Base-by-base conservation (phyloP, 2,329 filamentous ascomycete genomes). In the Chaetomiaceae sp. region DNA sequence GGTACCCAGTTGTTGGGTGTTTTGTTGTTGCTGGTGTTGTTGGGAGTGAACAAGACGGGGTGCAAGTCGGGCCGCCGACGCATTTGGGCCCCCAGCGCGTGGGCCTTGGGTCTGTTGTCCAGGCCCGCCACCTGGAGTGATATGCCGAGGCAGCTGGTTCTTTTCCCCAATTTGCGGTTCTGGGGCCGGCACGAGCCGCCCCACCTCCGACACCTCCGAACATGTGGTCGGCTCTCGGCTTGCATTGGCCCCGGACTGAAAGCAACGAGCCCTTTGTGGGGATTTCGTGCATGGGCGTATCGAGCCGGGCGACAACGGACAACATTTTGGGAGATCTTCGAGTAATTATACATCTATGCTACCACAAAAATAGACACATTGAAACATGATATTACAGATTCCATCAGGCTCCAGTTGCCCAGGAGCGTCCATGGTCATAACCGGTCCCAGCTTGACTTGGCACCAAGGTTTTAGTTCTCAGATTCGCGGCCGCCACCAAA, bases 71-170 rank as follows among this genome's bases (percentile, higher is more conserved):
- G 49, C 34, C 34, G 49, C 37, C 9, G 27, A 33, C 25, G 47
- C 20, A n/a, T 9, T 37, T 43, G 32, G 47, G 48, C 36, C 47
- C n/a, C n/a, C n/a, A n/a, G n/a, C n/a, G n/a, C n/a, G n/a, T n/a
- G n/a, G n/a, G n/a, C n/a, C n/a, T n/a, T n/a, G 34, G 34, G 30
- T 38, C 30, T 40, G 34, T 30, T 43, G 23, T 16, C 18, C 16
- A 20, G 34, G 25, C 27, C 33, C 34, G 13, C 20, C 18, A 27
- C 18, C 13, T 33, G 27, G 20, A 5, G 6, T 16, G 14, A 48
- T 32, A 51, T 52, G 55, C 55, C 55, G 55, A 57, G 55, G 55
- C 55, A 49, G 36, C 55, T 45, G 16, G 29, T 23, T 6, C 21
- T 14, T 23, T 42, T 23, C 41, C 37, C 48, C 27, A 48, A 47